A percentile compares a stretch with the other conserved stretches of the same genome.
Evolutionary conservation across 2,329 filamentous ascomycete genomes (phyloP).

Genomic region (Colletotrichum truncatum): DNA sequence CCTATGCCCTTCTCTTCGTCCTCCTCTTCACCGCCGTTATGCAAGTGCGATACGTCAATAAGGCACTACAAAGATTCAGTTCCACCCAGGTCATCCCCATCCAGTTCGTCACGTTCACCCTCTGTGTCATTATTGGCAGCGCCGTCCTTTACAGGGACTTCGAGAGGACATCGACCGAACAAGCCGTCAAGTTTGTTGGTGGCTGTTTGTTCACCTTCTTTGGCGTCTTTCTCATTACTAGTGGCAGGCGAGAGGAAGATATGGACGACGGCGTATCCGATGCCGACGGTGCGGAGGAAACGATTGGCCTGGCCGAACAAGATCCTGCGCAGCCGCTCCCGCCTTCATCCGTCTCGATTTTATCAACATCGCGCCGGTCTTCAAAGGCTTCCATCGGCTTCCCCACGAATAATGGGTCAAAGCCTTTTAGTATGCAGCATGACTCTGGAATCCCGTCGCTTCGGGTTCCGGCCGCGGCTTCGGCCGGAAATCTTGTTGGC

Average conservation of each 20-base stretch:
- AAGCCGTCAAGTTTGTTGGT: slow-evolving; percentile 85
- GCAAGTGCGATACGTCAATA: slow-evolving; percentile 98
- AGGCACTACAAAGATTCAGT: slow-evolving; percentile 86
- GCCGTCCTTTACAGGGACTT: slow-evolving; percentile 96
- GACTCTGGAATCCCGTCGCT: slow-evolving; percentile 47
- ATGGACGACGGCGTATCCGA: slow-evolving; percentile 66
- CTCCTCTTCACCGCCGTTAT: slow-evolving; percentile 87
- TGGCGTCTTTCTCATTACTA: slow-evolving; percentile 97
- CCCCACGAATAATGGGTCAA: slow-evolving; percentile 43
- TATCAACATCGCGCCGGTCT: slow-evolving; percentile 53
- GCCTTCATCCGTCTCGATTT: slow-evolving; percentile 41
- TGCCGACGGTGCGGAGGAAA: slow-evolving; percentile 69
- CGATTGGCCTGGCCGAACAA: slow-evolving; percentile 67
- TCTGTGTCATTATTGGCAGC: slow-evolving; percentile 94
- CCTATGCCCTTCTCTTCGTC: slow-evolving; percentile 84
- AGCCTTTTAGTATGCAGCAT: slow-evolving; percentile 45
- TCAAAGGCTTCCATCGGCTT: slow-evolving; percentile 59
- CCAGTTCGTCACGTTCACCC: slow-evolving; percentile 95
- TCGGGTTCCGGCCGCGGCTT: slow-evolving; percentile 41
- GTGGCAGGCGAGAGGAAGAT: slow-evolving; percentile 72
- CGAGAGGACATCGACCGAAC: slow-evolving; percentile 78
- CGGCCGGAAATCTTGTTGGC: slow-evolving; percentile 42
- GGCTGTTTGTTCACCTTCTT: slow-evolving; percentile 94
- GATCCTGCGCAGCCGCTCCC: slow-evolving; percentile 51
- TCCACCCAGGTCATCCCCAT: slow-evolving; percentile 98